phyloP scores from a whole-genome alignment of 345 rosid genomes.

The Salix brachista region DNA sequence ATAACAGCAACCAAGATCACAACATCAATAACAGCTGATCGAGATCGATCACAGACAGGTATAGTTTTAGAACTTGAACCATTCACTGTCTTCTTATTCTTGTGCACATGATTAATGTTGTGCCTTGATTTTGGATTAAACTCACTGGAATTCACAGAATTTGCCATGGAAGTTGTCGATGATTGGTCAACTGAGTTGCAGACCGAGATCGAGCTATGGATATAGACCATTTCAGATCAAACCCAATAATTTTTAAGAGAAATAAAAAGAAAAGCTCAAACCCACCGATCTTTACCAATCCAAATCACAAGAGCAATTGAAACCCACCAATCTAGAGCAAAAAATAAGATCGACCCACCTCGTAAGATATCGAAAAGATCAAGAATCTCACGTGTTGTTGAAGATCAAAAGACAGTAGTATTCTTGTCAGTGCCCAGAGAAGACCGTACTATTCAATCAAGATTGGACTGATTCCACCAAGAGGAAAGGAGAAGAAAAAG shows the following conservation, averaged over 20 bases:
- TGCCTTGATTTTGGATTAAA: constrained; percentile 38
- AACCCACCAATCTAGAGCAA: constrained; percentile 20
- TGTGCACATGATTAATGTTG: constrained; percentile 29
- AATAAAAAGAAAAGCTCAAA: constrained; percentile 14
- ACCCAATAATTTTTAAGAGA: constrained; percentile 15
- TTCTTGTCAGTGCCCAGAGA: constrained; percentile 6
- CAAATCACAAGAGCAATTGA: constrained; percentile 19
- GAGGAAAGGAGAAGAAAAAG: not conserved
- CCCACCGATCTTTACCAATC: constrained; percentile 21
- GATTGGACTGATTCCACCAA: not conserved
- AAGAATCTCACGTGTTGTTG: constrained; percentile 10
- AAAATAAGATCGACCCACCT: constrained; percentile 43
- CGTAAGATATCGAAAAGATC: constrained; percentile 4
- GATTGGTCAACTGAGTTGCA: constrained; percentile 70
- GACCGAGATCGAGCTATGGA: constrained; percentile 79
- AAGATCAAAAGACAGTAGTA: not conserved
- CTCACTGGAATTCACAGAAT: constrained; percentile 47
- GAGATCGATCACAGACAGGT: constrained; percentile 56
- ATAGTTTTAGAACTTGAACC: constrained; percentile 35
- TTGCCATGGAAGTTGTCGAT: constrained; percentile 43
- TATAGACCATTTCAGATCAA: constrained; percentile 71
- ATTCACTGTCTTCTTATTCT: constrained; percentile 33
- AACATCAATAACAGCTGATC: constrained; percentile 73
- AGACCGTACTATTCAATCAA: not conserved
- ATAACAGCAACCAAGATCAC: constrained; percentile 65